Evolutionary conservation across 192 early-diverging fungal species (phyloP).

Genomic region (Chytriomyces confervae): DNA sequence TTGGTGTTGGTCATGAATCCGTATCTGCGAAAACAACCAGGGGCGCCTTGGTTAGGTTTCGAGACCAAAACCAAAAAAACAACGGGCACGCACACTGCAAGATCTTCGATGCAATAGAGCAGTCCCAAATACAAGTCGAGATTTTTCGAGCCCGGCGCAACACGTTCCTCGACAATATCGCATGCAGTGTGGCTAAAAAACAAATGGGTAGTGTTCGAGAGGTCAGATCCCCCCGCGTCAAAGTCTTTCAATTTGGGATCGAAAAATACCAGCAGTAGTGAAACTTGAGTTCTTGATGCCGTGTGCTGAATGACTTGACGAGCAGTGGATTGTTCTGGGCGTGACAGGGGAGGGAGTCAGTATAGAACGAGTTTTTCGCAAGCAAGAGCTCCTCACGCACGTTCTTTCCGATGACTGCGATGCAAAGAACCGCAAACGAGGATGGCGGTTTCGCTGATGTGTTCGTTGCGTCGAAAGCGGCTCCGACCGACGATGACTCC

Average conservation of each 20-base stretch:
- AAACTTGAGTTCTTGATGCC: conserved; percentile 82
- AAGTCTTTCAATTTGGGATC: no score
- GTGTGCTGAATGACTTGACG: conserved; percentile 76
- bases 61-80: conserved; percentile 4
- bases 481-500: not conserved
- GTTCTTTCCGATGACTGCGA: conserved; percentile 51
- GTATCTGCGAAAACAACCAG: conserved; percentile 48
- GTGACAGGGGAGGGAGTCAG: no score
- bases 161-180: conserved; percentile 89
- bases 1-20: conserved; percentile 91
- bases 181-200: conserved; percentile 73
- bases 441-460: conserved; percentile 24
- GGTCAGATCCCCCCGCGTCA: no score
- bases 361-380: no score
- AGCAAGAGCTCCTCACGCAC: conserved; percentile 21
- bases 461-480: conserved; percentile 17
- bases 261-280: conserved; percentile 70
- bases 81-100: conserved; percentile 72
- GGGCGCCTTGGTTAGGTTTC: not conserved
- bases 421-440: conserved; percentile 42
- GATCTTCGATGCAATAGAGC: conserved; percentile 86
- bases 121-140: conserved; percentile 87
- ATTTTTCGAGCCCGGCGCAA: conserved; percentile 64
- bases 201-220: not conserved
- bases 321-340: conserved; percentile 86